Percentiles rank a stretch among this genome's conserved stretches.
Conservation (phyloP, 108 stramenopile genomes). For the Chaetoceros tenuissimus region DNA sequence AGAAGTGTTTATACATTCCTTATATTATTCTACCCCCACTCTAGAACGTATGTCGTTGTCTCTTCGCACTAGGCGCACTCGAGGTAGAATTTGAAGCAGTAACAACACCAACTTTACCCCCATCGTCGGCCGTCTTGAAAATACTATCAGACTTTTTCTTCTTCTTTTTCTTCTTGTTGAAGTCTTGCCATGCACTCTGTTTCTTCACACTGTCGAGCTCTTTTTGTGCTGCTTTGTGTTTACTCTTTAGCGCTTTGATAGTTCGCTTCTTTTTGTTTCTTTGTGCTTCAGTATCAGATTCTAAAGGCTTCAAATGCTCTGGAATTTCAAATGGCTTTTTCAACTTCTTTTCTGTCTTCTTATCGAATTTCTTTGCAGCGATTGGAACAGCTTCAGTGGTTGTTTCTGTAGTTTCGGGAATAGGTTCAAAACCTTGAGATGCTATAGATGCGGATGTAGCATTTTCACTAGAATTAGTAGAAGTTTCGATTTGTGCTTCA, state of each 20-base stretch:
- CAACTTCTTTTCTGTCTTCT: slow-evolving; percentile 38
- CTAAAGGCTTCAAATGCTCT: slow-evolving; percentile 51
- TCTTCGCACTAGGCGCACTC: background rate
- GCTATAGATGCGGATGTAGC: background rate
- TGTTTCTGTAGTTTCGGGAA: slow-evolving; percentile 2
- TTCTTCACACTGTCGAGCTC: slow-evolving; percentile 57
- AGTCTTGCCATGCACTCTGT: slow-evolving; percentile 73
- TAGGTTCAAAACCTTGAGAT: background rate
- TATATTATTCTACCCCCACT: no score
- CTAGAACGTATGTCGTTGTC: background rate
- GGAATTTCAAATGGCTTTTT: slow-evolving; percentile 63
- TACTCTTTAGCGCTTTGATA: slow-evolving; percentile 66
- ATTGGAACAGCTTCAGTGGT: slow-evolving; percentile 4
- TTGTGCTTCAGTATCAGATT: slow-evolving; percentile 62
- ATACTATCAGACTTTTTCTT: slow-evolving; percentile 1
- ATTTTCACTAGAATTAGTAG: slow-evolving; percentile 1
- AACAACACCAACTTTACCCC: background rate
- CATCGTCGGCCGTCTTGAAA: background rate
- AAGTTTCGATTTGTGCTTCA: background rate
- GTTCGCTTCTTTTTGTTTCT: slow-evolving; percentile 54
- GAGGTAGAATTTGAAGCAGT: background rate
- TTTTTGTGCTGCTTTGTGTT: slow-evolving; percentile 53
- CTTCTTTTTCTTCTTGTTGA: slow-evolving; percentile 31
- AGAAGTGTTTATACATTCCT: no score
- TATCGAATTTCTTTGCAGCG: slow-evolving; percentile 14